phyloP scores from a whole-genome alignment of 345 rosid species.

The Stellera chamaejasme region DNA sequence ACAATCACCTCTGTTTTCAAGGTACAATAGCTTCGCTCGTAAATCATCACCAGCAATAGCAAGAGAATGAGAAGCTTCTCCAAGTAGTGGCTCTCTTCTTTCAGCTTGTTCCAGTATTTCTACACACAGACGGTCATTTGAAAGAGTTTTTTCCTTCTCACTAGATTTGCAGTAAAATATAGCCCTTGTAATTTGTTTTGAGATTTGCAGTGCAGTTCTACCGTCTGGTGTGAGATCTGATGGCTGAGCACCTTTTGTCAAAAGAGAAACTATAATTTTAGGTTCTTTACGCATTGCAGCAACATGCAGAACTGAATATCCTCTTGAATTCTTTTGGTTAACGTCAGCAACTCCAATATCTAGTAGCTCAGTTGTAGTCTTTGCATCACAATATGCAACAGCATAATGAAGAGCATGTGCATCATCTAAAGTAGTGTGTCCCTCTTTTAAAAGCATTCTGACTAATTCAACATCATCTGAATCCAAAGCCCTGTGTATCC shows the following conservation, averaged over 20 bases:
- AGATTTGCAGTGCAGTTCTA: slow-evolving; percentile 65
- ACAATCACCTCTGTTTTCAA: slow-evolving; percentile 69
- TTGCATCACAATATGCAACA: slow-evolving; percentile 66
- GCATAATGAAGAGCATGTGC: slow-evolving; percentile 78
- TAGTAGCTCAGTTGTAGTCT: slow-evolving; percentile 66
- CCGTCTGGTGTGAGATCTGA: slow-evolving; percentile 61
- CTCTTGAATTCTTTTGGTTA: slow-evolving; percentile 48
- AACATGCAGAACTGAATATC: slow-evolving; percentile 67
- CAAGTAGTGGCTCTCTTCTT: slow-evolving; percentile 45
- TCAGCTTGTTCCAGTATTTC: slow-evolving; percentile 77
- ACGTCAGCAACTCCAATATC: slow-evolving; percentile 70
- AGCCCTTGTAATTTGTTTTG: slow-evolving; percentile 54
- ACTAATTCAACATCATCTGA: slow-evolving; percentile 86
- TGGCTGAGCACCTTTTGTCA: slow-evolving; percentile 71
- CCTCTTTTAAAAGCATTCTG: slow-evolving; percentile 66
- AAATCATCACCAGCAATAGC: slow-evolving; percentile 72
- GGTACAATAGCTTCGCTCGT: slow-evolving; percentile 56
- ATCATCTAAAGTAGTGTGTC: slow-evolving; percentile 55
- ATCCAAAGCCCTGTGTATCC: slow-evolving; percentile 70
- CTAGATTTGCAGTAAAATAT: slow-evolving; percentile 35
- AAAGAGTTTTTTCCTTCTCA: slow-evolving; percentile 54
- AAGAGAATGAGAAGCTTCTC: slow-evolving; percentile 55
- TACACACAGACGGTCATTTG: slow-evolving; percentile 57
- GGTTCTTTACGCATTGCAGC: slow-evolving; percentile 86
- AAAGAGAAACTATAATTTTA: slow-evolving; percentile 54